Conservation (phyloP, 768 basidiomycete species). For the Termitomyces sp. region DNA sequence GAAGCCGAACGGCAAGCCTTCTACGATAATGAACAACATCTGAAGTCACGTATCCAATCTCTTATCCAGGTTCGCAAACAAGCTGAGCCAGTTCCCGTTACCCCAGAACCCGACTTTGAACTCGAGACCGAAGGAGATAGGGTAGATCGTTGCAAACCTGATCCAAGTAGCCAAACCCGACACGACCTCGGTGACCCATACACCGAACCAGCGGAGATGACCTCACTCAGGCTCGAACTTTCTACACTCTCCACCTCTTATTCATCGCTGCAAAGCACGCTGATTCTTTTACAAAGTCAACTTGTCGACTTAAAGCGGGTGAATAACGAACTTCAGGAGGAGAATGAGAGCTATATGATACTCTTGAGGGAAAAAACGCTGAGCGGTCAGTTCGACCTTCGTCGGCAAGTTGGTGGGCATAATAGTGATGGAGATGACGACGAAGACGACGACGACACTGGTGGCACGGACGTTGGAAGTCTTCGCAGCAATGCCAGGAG, state of each 20-base stretch:
- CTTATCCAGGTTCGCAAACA: conserved; percentile 64
- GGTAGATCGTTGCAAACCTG: conserved; percentile 11
- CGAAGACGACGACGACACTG: conserved; percentile 33
- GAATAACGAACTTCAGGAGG: conserved; percentile 86
- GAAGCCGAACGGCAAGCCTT: conserved; percentile 91
- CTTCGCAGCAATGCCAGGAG: conserved; percentile 53
- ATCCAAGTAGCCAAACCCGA: conserved; percentile 19
- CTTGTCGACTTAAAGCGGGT: conserved; percentile 83
- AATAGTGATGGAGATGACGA: conserved; percentile 30
- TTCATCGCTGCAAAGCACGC: conserved; percentile 74
- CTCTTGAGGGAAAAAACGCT: conserved; percentile 88
- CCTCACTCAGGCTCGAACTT: conserved; percentile 74
- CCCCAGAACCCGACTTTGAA: conserved; percentile 37
- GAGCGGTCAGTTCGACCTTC: conserved; percentile 79
- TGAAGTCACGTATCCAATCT: conserved; percentile 85
- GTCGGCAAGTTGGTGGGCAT: conserved; percentile 56
- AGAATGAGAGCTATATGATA: conserved; percentile 97
- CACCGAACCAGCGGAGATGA: conserved; percentile 84
- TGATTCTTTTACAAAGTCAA: conserved; percentile 81
- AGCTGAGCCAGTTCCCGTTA: conserved; percentile 30
- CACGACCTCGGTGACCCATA: conserved; percentile 61
- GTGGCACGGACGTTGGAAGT: conserved; percentile 46
- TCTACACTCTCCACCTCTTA: conserved; percentile 86
- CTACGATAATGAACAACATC: conserved; percentile 91
- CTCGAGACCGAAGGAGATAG: conserved; percentile 34